Evolutionary conservation across 768 basidiomycete species (phyloP).

Genomic region (Lentinula edodes): DNA sequence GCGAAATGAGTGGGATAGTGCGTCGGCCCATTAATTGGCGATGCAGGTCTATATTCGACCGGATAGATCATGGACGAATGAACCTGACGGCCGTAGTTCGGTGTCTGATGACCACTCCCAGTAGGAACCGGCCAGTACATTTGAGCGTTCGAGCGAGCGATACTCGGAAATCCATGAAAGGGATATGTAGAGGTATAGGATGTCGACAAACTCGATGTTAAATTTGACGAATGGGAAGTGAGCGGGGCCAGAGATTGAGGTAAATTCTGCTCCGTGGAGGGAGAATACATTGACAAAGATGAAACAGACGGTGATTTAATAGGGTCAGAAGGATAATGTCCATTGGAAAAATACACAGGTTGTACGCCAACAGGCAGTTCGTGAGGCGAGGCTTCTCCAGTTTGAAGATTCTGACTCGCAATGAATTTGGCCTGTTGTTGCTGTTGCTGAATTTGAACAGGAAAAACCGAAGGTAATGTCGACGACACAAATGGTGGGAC

Average conservation of each 20-base stretch:
- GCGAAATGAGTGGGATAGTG: background rate
- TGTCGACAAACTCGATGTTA: background rate
- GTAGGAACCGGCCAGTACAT: background rate
- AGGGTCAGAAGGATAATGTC: background rate
- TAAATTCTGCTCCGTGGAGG: background rate
- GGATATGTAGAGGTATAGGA: background rate
- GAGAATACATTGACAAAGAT: background rate
- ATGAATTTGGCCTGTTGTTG: background rate
- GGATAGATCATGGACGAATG: background rate
- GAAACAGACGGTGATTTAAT: background rate
- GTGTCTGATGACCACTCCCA: background rate
- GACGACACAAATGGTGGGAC: background rate
- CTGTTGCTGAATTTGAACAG: conserved; percentile 4
- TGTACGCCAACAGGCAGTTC: background rate
- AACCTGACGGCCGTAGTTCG: background rate
- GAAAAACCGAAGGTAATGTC: conserved; percentile 1
- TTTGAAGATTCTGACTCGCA: background rate
- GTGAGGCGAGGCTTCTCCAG: background rate
- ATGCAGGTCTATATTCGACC: background rate
- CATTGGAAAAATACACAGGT: background rate
- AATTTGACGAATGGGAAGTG: background rate
- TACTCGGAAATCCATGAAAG: background rate
- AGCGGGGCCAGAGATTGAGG: background rate
- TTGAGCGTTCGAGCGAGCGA: background rate
- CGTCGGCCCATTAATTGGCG: background rate